Percentiles rank a stretch among this genome's conserved stretches.
phyloP scores from a whole-genome alignment of 1,284 basidiomycete genomes.

The Leccinum variabile region DNA sequence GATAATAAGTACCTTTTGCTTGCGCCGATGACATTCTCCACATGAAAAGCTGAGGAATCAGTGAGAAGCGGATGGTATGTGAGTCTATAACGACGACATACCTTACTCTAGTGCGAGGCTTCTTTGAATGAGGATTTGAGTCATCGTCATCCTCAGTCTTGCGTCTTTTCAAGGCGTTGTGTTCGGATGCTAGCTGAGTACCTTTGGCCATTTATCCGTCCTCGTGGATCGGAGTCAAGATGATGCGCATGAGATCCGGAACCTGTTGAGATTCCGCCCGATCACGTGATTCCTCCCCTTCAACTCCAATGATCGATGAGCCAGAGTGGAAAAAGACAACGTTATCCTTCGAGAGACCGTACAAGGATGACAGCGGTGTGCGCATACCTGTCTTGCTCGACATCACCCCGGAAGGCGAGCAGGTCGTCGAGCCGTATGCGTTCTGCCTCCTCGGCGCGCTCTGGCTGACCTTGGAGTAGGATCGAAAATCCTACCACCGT shows the following conservation, averaged over 20 bases:
- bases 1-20: constrained; percentile 63
- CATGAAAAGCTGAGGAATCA: constrained; percentile 69
- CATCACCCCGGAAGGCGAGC: constrained; percentile 66
- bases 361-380: constrained; percentile 71
- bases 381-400: constrained; percentile 63
- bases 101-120: constrained; percentile 76
- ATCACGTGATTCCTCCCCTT: constrained; percentile 29
- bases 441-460: constrained; percentile 13
- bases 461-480: constrained; percentile 37
- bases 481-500: constrained; percentile 51
- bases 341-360: constrained; percentile 72
- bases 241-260: constrained; percentile 3
- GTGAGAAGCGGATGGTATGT: constrained; percentile 7
- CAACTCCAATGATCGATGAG: constrained; percentile 28
- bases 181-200: constrained; percentile 22
- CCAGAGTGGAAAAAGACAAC: constrained; percentile 58
- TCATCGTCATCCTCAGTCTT: constrained; percentile 62
- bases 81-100: constrained; percentile 15
- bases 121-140: constrained; percentile 52
- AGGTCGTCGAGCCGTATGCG: constrained; percentile 67
- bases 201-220: constrained; percentile 30
- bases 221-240: constrained; percentile 35
- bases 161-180: constrained; percentile 51
- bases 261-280: constrained; percentile 6
- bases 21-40: constrained; percentile 80